These are phyloP conservation scores for Paraleonurus japonicus DNA, from an alignment of 257 asterid genomes.

Conservation along the genomic window DNA sequence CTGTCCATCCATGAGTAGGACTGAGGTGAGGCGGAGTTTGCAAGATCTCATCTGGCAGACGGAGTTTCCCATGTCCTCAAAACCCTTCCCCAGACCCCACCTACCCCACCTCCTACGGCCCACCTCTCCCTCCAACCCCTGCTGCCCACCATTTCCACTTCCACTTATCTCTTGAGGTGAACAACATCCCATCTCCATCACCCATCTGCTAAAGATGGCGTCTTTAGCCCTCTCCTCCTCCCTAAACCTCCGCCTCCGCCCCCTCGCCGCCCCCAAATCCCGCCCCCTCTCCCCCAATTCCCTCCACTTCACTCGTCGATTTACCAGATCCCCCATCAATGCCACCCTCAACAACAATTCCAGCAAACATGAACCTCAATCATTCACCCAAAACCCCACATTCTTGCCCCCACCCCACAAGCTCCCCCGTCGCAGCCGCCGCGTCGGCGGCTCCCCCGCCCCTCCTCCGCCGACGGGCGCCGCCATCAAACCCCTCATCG, in stretches of 20 bases:
- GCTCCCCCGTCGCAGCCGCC: constrained; percentile 29
- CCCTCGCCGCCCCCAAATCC: not conserved
- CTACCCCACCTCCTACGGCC: not conserved
- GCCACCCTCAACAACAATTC: not conserved
- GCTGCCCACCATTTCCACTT: not conserved
- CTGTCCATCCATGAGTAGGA: too few relatives aligned
- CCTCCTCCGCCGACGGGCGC: constrained; percentile 83
- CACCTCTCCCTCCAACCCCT: not conserved
- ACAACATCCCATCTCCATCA: not conserved
- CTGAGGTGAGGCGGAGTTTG: not conserved
- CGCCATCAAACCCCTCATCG: constrained; percentile 66
- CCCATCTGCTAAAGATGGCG: constrained; percentile 2
- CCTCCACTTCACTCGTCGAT: not conserved
- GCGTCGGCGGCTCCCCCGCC: constrained; percentile 31
- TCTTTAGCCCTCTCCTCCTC: constrained; percentile 26
- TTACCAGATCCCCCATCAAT: not conserved
- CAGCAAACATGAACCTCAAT: not conserved
- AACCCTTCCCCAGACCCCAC: not conserved
- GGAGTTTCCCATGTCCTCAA: not conserved
- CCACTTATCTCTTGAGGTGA: not conserved
- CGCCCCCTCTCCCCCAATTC: not conserved
- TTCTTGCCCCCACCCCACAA: constrained; percentile 21
- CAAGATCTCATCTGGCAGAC: not conserved
- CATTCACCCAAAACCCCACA: constrained; percentile 14
- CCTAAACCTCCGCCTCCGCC: constrained; percentile 21